These are phyloP conservation scores for Drechslera avenae DNA, from an alignment of 2,329 filamentous ascomycete species.

Conservation along the genomic window DNA sequence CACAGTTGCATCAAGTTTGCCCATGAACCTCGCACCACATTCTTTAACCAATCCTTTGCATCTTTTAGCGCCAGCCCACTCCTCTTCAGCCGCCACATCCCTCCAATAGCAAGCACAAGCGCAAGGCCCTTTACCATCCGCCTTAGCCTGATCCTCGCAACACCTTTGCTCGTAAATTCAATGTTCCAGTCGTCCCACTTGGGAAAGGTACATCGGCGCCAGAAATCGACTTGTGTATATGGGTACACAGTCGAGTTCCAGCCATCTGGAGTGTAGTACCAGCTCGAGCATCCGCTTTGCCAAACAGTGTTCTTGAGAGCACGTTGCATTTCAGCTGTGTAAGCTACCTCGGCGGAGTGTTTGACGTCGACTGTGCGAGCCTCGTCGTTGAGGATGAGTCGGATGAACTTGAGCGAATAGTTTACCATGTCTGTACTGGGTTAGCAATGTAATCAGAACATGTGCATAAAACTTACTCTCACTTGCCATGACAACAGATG, in stretches of 20 bases:
- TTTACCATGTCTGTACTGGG: constrained; percentile 57
- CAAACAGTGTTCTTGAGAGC: constrained; percentile 59
- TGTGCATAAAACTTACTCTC: constrained; percentile 52
- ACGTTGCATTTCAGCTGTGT: constrained; percentile 51
- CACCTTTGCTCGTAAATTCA: constrained; percentile 56
- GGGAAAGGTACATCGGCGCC: constrained; percentile 57
- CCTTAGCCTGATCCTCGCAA: constrained; percentile 37
- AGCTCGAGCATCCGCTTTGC: constrained; percentile 61
- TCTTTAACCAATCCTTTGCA: constrained; percentile 18
- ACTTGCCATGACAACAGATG: constrained; percentile 62
- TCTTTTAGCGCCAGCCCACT: constrained; percentile 31
- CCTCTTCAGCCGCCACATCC: constrained; percentile 31
- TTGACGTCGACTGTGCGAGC: constrained; percentile 84
- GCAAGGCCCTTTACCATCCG: constrained; percentile 24
- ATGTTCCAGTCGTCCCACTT: constrained; percentile 61
- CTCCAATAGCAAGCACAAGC: constrained; percentile 28
- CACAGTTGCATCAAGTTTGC: constrained; percentile 12
- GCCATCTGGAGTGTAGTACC: constrained; percentile 75
- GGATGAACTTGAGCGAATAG: constrained; percentile 64
- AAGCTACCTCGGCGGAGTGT: constrained; percentile 77
- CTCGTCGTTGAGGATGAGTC: constrained; percentile 79
- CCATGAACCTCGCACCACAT: constrained; percentile 16
- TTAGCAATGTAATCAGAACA: not conserved
- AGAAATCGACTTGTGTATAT: constrained; percentile 58
- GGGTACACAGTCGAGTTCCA: constrained; percentile 74